A percentile compares a stretch with the other conserved stretches of the same genome.
Conservation (phyloP, 2,329 filamentous ascomycete genomes). For the Mycosphaerella arachidis region DNA sequence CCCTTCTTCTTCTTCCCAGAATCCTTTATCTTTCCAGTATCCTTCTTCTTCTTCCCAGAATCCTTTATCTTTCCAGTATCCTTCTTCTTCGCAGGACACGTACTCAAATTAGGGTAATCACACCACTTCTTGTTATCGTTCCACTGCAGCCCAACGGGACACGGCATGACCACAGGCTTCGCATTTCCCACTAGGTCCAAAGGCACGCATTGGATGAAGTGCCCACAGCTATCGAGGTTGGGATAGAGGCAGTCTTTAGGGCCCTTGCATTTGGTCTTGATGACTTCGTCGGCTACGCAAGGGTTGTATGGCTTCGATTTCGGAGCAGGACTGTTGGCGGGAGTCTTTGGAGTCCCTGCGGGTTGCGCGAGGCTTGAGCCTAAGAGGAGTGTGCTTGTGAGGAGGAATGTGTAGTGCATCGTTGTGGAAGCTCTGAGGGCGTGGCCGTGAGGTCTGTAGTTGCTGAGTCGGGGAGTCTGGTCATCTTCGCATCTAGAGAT, state of each 20-base stretch:
- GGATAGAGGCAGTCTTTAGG: constrained; percentile 1
- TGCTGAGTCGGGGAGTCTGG: background rate
- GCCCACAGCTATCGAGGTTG: background rate
- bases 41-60: background rate
- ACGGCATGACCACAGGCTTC: background rate
- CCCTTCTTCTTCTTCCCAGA: background rate
- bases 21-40: too few species aligned
- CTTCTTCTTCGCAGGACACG: background rate
- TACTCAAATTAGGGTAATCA: background rate
- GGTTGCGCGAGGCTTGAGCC: background rate
- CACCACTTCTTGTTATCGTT: background rate
- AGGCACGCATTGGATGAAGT: background rate
- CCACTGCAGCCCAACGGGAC: background rate
- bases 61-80: too few species aligned
- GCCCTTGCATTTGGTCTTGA: background rate
- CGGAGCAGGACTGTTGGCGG: background rate
- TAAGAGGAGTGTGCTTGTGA: background rate
- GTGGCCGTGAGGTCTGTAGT: background rate
- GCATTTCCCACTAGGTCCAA: background rate
- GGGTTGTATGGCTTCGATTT: background rate
- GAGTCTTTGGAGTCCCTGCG: background rate
- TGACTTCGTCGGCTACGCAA: background rate
- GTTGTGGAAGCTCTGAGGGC: background rate
- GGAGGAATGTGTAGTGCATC: background rate
- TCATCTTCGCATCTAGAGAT: background rate